Conservation (phyloP, 306 rosid species). For the Vigna nakashimae region DNA sequence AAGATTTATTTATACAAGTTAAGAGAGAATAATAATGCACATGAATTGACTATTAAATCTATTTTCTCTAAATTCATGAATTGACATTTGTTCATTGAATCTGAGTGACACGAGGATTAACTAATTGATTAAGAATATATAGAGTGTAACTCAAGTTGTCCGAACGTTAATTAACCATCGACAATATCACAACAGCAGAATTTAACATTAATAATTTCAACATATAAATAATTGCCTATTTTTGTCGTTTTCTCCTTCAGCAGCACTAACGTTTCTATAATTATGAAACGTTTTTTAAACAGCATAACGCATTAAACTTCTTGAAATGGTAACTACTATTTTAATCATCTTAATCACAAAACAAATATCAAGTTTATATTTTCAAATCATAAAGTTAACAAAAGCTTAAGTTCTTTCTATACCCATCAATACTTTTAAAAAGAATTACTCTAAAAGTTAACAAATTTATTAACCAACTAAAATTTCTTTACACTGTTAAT, state of each 20-base stretch:
- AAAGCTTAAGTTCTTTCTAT: no score
- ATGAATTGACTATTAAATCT: no score
- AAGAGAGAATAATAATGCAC: background rate
- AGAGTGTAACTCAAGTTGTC: constrained; percentile 41
- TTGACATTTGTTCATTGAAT: constrained; percentile 41
- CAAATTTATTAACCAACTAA: background rate
- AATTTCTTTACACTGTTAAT: background rate
- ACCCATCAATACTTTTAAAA: no score
- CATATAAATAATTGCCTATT: background rate
- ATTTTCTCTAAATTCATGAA: background rate
- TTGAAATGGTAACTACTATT: background rate
- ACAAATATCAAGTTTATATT: constrained; percentile 3
- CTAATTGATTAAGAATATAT: constrained; percentile 40
- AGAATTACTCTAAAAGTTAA: no score
- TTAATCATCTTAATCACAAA: background rate
- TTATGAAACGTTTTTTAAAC: background rate
- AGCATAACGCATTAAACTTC: constrained; percentile 13
- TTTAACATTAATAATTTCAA: constrained; percentile 18
- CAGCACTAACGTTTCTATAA: constrained; percentile 7
- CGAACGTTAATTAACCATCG: constrained; percentile 22
- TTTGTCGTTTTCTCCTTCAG: constrained; percentile 7
- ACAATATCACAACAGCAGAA: constrained; percentile 18
- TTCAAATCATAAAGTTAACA: no score
- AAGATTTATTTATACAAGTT: background rate
- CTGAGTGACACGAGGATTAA: constrained; percentile 37